phyloP scores from a whole-genome alignment of 2,329 filamentous ascomycete species.

The Plenodomus lindquistii region DNA sequence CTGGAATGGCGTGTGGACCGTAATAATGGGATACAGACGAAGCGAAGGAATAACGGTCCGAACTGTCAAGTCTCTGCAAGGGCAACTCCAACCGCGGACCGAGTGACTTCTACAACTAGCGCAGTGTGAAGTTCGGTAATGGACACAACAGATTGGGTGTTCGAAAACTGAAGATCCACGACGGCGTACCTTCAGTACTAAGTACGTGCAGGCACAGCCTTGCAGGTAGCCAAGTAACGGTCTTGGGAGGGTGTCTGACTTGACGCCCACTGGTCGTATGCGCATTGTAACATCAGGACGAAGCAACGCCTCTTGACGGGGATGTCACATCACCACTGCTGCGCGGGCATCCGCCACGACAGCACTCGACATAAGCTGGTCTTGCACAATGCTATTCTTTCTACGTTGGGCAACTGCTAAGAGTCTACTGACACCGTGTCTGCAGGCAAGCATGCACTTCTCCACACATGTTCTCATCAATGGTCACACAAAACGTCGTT shows the following conservation, averaged over 20 bases:
- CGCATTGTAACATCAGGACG: conserved; percentile 40
- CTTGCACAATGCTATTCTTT: conserved; percentile 11
- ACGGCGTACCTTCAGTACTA: conserved; percentile 16
- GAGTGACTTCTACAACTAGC: conserved; percentile 8
- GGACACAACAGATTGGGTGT: conserved; percentile 17
- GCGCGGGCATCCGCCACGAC: conserved; percentile 24
- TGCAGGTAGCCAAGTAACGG: conserved; percentile 29
- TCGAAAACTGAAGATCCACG: conserved; percentile 19
- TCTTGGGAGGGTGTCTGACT: conserved; percentile 25
- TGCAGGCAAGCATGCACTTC: background rate
- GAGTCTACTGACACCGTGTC: background rate
- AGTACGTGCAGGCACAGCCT: conserved; percentile 22
- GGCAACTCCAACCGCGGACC: conserved; percentile 17
- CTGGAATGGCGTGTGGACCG: conserved; percentile 40
- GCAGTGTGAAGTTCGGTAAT: background rate
- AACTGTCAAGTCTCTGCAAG: conserved; percentile 37
- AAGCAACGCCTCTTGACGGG: conserved; percentile 28
- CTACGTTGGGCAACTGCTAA: background rate
- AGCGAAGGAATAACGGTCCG: conserved; percentile 26
- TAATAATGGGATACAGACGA: conserved; percentile 25
- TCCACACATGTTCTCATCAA: background rate
- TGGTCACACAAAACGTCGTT: background rate
- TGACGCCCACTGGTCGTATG: conserved; percentile 24
- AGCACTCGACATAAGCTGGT: conserved; percentile 21
- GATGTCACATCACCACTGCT: conserved; percentile 34